Percentiles rank a stretch among this genome's conserved stretches.
Evolutionary conservation across 2,329 filamentous ascomycete species (phyloP).

Genomic region (Scedosporium dehoogii): DNA sequence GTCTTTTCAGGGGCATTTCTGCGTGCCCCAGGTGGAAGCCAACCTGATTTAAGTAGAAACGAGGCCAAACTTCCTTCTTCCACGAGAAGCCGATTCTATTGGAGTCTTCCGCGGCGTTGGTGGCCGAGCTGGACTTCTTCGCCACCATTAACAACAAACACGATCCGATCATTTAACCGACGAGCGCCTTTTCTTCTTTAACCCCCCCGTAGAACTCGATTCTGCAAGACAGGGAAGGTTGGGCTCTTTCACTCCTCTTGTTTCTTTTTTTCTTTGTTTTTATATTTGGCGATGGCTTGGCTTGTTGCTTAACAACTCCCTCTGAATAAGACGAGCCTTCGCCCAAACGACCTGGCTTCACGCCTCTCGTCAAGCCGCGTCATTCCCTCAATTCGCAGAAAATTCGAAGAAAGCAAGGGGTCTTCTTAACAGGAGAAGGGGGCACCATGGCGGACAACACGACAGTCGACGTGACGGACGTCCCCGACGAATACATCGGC

Average conservation of each 20-base stretch:
- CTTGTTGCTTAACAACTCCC: not conserved
- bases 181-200: not conserved
- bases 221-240: not conserved
- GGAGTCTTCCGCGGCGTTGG: not conserved
- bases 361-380: too few relatives aligned
- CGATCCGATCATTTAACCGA: not conserved
- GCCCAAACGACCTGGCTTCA: too few relatives aligned
- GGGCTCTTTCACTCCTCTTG: not conserved
- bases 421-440: not conserved
- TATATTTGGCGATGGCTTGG: too few relatives aligned
- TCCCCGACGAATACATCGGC: slow-evolving; percentile 10
- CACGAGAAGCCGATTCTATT: too few relatives aligned
- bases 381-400: too few relatives aligned
- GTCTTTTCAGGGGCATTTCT: not conserved
- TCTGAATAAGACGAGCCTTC: not conserved
- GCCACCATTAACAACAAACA: not conserved
- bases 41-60: too few relatives aligned
- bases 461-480: not conserved
- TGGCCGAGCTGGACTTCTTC: not conserved
- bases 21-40: too few relatives aligned
- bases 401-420: too few relatives aligned
- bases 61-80: too few relatives aligned
- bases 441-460: not conserved
- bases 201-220: not conserved
- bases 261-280: too few relatives aligned